Evolutionary conservation across 305 asterid genomes (phyloP).

Genomic region (Fraxinus ornus): DNA sequence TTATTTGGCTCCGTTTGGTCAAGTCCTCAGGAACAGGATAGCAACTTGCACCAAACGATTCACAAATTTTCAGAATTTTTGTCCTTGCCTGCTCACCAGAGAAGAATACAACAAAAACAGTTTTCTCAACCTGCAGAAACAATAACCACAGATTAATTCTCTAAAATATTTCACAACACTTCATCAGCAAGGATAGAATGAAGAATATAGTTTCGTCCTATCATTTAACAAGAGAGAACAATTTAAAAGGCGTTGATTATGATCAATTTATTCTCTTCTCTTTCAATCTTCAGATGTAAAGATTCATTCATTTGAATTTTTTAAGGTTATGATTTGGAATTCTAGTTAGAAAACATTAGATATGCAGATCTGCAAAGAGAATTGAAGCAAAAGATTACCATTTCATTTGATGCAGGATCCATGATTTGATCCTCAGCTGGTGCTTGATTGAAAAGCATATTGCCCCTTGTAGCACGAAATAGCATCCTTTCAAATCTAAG

Average conservation of each 20-base stretch:
- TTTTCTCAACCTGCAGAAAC: slow-evolving; percentile 87
- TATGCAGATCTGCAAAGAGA: slow-evolving; percentile 18
- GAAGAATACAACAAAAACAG: slow-evolving; percentile 91
- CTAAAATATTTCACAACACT: slow-evolving; percentile 11
- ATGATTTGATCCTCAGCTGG: slow-evolving; percentile 68
- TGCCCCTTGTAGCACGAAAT: slow-evolving; percentile 98
- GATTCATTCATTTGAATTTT: not conserved
- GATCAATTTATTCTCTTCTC: not conserved
- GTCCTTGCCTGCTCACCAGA: slow-evolving; percentile 97
- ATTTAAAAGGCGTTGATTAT: not conserved
- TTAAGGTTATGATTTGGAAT: slow-evolving; percentile 3
- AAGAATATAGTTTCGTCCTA: not conserved
- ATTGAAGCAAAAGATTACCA: slow-evolving; percentile 48
- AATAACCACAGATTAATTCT: slow-evolving; percentile 24
- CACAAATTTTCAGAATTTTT: slow-evolving; percentile 92
- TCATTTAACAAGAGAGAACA: not conserved
- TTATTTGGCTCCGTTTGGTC: slow-evolving; percentile 75
- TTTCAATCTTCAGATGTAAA: not conserved
- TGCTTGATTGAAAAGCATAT: slow-evolving; percentile 95
- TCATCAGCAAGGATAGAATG: slow-evolving; percentile 19
- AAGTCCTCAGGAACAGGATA: slow-evolving; percentile 92
- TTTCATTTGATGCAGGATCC: slow-evolving; percentile 84
- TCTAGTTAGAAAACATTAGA: slow-evolving; percentile 11
- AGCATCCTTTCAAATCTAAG: slow-evolving; percentile 89
- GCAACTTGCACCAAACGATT: slow-evolving; percentile 96